These are phyloP conservation scores for Penicillium concentricum DNA, from an alignment of 2,329 filamentous ascomycete species.

Conservation along the genomic window DNA sequence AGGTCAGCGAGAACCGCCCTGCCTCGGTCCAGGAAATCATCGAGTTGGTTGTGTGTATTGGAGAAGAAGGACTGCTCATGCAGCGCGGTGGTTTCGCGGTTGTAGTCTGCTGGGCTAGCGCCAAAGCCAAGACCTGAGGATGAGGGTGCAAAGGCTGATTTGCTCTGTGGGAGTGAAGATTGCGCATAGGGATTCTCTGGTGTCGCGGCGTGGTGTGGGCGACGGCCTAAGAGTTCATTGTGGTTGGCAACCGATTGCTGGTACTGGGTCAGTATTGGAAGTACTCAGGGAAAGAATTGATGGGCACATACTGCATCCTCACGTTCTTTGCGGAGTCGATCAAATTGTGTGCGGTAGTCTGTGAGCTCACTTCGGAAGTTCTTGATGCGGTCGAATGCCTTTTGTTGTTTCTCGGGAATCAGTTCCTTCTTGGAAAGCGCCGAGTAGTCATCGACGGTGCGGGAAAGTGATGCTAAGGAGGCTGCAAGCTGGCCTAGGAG, in stretches of 20 bases:
- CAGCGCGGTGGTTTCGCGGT: slow-evolving; percentile 77
- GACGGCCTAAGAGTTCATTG: slow-evolving; percentile 77
- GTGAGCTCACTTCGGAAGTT: slow-evolving; percentile 80
- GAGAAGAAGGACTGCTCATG: slow-evolving; percentile 86
- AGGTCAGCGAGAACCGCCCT: slow-evolving; percentile 87
- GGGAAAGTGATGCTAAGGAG: slow-evolving; percentile 76
- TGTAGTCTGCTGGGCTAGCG: slow-evolving; percentile 55
- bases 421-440: slow-evolving; percentile 82
- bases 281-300: background rate
- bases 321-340: slow-evolving; percentile 70
- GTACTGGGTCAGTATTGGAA: slow-evolving; percentile 6
- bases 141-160: slow-evolving; percentile 43
- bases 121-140: slow-evolving; percentile 47
- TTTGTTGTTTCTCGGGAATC: slow-evolving; percentile 85
- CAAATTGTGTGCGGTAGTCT: slow-evolving; percentile 76
- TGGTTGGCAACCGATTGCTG: slow-evolving; percentile 66
- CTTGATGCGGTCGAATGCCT: slow-evolving; percentile 80
- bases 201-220: slow-evolving; percentile 73
- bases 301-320: slow-evolving; percentile 63
- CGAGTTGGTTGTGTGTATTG: slow-evolving; percentile 77
- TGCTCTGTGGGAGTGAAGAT: slow-evolving; percentile 43
- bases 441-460: slow-evolving; percentile 90
- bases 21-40: slow-evolving; percentile 90
- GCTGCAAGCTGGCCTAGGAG: slow-evolving; percentile 68
- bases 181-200: slow-evolving; percentile 93